Base-by-base conservation (phyloP, 208 protist species). In the Tritrichomonas musculus region DNA sequence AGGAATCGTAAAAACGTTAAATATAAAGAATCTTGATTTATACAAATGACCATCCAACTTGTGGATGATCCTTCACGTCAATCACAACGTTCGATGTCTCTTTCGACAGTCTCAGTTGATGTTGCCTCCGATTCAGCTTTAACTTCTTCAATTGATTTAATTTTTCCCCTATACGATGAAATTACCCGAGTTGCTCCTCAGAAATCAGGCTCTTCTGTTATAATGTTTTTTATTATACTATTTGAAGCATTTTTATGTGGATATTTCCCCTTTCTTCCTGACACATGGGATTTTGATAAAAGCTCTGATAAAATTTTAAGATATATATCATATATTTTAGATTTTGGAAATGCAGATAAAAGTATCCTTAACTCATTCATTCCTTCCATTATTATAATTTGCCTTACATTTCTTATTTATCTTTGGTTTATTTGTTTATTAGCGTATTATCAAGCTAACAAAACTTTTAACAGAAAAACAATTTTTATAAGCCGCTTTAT, bases 151-250 rank as follows among this genome's bases (percentile, higher is more conserved):
- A n/a, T 47, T 17, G 73, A 82, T 82, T 5, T 20, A 47, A 9
- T 82, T 53, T 82, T 82, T 50, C 73, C 73, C 4, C 50, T 82
- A 47, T 82, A n/a, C 25, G 73, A 82, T 25, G 73, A 82, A 82
- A 47, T 82, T 1, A 47, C 73, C 3, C 44, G 73, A 50, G 49
- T 50, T n/a, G 33, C 73, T 30, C 73, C 73, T 25, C 73, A 82
- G 41, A 47, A 82, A 47, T 22, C 17, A 17, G 53, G 53, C 11
- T 60, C 53, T 5, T 60, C 53, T 60, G 53, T 60, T 60, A 60
- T 60, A 60, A 36, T 27, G 2, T 30, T 50, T 47, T 82, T 82
- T 25, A 41, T 82, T 82, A 82, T 41, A 50, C 50, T 82, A 17
- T 14, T 82, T 3, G 33, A 82, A 41, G 33, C 33, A 47, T 50